Evolutionary conservation across 148 eudicot genomes (phyloP), one percentile per base, ranked within the genome.

Genomic region (Salicornia ramosissima): DNA sequence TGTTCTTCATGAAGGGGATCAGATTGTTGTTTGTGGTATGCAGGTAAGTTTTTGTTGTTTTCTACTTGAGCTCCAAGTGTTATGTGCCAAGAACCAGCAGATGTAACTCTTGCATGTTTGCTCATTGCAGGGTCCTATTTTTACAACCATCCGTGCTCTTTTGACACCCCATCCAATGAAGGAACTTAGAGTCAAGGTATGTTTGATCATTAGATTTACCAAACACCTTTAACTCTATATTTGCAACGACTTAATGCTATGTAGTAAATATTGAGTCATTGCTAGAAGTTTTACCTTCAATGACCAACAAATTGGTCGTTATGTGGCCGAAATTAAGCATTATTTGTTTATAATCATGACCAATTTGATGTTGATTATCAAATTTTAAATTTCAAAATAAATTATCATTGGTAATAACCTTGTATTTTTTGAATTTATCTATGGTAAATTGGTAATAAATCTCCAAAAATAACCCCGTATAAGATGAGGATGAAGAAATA

Each of bases 121-220:
- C 72, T 5, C 34, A 16, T 73, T 82, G 45, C 71, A 93, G 96
- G 96, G 87, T 26, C 98, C 98, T 66, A 90, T 93, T 68, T 85
- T 81, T 70, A 86, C 98, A 33, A 74, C 86, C 61, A 90, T 92
- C 49, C 86, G 98, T 78, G 94, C 98, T 66, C 82, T 93, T 60
- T 72, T 93, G 64, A 93, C 92, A 39, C 96, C 96, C 34, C 98
- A 93, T 84, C 98, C 98, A 28, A 93, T 90, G 96, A 93, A 89
- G 78, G 98, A 93, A 73, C 87, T 93, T 57, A 84, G 96, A 71
- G 87, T 93, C 70, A 93, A 90, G 90, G 98, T 93, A 80, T 54
- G 63, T 12, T 36, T 51, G 19, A 12, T n/a, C 2, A n/a, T 54
- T 18, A 68, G 28, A 22, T 14, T 56, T 67, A 15, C 26, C 15